Percentiles rank a stretch among this genome's conserved stretches.
Conservation (phyloP, 306 rosid species). For the Casuarina cunninghamiana region DNA sequence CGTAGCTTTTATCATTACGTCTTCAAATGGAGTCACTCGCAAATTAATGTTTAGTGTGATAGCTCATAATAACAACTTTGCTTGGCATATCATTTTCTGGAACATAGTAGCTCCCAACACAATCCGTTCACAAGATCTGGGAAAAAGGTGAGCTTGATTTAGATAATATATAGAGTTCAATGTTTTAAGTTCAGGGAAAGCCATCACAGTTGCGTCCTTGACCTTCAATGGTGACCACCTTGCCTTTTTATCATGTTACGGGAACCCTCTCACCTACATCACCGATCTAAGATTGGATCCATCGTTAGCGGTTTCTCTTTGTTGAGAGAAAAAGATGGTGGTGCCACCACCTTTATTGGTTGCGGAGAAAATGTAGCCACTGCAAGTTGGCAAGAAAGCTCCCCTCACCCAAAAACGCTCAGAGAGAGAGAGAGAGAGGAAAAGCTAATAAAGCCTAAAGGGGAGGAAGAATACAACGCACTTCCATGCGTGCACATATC, state of each 20-base stretch:
- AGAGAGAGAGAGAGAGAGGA: slow-evolving; percentile 27
- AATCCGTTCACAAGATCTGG: slow-evolving; percentile 33
- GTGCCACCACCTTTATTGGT: slow-evolving; percentile 80
- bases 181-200: slow-evolving; percentile 5
- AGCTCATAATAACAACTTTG: not conserved
- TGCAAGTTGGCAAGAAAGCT: slow-evolving; percentile 83
- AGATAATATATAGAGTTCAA: slow-evolving; percentile 10
- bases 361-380: slow-evolving; percentile 71
- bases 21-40: not conserved
- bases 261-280: not conserved
- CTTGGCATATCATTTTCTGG: not conserved
- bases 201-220: slow-evolving; percentile 29
- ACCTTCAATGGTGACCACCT: slow-evolving; percentile 30
- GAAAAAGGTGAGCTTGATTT: slow-evolving; percentile 32
- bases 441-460: slow-evolving; percentile 91
- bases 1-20: slow-evolving; percentile 35
- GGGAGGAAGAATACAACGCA: slow-evolving; percentile 97
- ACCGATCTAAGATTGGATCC: slow-evolving; percentile 31
- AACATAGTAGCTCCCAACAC: slow-evolving; percentile 19
- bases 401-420: slow-evolving; percentile 42
- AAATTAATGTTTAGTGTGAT: not conserved
- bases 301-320: slow-evolving; percentile 37
- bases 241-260: not conserved
- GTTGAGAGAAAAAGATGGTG: slow-evolving; percentile 28
- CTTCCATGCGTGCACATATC: slow-evolving; percentile 86